Conservation (phyloP, 495 filamentous ascomycete genomes). For the Letharia lupina region DNA sequence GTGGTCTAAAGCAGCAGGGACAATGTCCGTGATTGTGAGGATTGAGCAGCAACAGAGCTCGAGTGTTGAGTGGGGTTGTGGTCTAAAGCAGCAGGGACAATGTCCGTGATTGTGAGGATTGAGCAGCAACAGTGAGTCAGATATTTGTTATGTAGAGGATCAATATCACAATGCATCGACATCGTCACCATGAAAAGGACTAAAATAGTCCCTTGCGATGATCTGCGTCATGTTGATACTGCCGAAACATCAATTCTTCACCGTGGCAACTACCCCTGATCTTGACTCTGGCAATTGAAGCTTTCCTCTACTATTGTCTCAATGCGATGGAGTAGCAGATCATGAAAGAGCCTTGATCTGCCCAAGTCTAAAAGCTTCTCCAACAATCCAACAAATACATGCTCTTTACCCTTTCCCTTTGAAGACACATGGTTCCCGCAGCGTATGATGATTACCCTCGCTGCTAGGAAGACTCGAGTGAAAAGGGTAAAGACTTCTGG, state of each 20-base stretch:
- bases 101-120: background rate
- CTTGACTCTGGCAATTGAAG: background rate
- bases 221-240: constrained; percentile 5
- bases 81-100: background rate
- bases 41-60: background rate
- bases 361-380: constrained; percentile 9
- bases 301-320: background rate
- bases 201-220: background rate
- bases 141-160: background rate
- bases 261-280: background rate
- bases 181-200: background rate
- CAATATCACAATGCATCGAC: background rate
- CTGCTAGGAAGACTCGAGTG: constrained; percentile 39
- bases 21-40: background rate
- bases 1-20: background rate
- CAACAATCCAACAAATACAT: background rate
- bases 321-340: constrained; percentile 11
- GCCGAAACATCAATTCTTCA: background rate
- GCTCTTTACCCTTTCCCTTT: background rate
- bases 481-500: constrained; percentile 63
- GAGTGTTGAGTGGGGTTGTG: background rate
- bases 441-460: constrained; percentile 19
- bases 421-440: background rate
- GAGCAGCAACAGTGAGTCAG: background rate
- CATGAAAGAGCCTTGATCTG: constrained; percentile 8